Conservation (phyloP, 768 basidiomycete genomes). For the Chalciporus pseudorubinellus region DNA sequence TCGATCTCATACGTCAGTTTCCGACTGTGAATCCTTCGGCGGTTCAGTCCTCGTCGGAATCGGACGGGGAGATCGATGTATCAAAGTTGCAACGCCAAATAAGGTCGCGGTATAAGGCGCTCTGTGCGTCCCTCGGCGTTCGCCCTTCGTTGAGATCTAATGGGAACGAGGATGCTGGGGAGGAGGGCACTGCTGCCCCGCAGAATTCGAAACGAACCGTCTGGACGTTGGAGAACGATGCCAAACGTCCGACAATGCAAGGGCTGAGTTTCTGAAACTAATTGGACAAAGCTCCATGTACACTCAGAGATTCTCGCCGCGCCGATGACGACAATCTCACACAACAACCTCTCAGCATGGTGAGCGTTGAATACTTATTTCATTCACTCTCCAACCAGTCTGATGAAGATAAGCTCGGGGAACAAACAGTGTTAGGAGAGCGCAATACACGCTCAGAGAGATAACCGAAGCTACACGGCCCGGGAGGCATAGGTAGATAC, state of each 20-base stretch:
- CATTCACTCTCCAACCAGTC: background rate
- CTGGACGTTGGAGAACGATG: slow-evolving; percentile 11
- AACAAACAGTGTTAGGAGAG: background rate
- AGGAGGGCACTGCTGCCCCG: slow-evolving; percentile 2
- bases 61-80: slow-evolving; percentile 58
- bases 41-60: slow-evolving; percentile 22
- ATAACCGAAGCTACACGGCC: background rate
- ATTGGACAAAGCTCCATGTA: background rate
- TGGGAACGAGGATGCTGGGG: background rate
- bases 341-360: background rate
- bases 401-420: background rate
- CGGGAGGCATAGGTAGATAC: background rate
- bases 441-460: background rate
- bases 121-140: slow-evolving; percentile 81
- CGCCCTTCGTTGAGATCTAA: slow-evolving; percentile 42
- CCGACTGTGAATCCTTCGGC: slow-evolving; percentile 71
- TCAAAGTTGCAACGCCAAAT: slow-evolving; percentile 78
- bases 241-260: slow-evolving; percentile 13
- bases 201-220: slow-evolving; percentile 1
- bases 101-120: slow-evolving; percentile 79
- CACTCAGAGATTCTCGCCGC: background rate
- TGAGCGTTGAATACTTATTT: background rate
- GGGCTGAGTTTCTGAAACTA: slow-evolving; percentile 18
- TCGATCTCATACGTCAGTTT: slow-evolving; percentile 71
- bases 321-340: background rate